Evolutionary conservation across 192 early-diverging fungal genomes (phyloP).

Genomic region (Kickxella alabastrina): DNA sequence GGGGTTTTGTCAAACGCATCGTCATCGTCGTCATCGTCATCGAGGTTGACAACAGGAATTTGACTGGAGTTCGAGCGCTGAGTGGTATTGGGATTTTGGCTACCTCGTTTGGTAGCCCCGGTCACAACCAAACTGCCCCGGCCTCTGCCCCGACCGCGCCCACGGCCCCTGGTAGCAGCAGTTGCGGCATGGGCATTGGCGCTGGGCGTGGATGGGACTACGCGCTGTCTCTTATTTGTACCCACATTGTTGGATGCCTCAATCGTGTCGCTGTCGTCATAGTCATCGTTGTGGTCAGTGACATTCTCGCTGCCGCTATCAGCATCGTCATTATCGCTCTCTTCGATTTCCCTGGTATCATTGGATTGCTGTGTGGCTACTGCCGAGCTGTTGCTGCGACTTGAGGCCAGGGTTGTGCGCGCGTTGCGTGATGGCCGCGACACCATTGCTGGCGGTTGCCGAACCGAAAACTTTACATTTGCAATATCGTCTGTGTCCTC

Average conservation of each 20-base stretch:
- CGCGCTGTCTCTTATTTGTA: slow-evolving; percentile 6
- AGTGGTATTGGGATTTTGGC: not conserved
- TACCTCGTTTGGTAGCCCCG: not conserved
- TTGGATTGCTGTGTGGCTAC: not conserved
- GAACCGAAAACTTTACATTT: not conserved
- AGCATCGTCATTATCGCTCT: slow-evolving; percentile 2
- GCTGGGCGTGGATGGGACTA: not conserved
- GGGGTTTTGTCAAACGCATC: slow-evolving; percentile 2
- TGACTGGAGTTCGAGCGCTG: slow-evolving; percentile 23
- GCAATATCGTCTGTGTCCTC: not conserved
- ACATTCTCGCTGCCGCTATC: not conserved
- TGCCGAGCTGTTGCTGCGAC: not conserved
- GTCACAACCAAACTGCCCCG: not conserved
- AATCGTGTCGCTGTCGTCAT: not conserved
- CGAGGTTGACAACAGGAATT: slow-evolving; percentile 13
- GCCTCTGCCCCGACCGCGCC: slow-evolving; percentile 20
- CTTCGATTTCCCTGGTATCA: not conserved
- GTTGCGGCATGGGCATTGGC: not conserved
- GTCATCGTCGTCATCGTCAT: slow-evolving; percentile 13
- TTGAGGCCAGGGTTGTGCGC: slow-evolving; percentile 16
- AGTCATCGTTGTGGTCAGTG: not conserved
- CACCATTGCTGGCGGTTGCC: not conserved
- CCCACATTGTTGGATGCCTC: not conserved
- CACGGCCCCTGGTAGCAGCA: not conserved
- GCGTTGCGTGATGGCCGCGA: slow-evolving; percentile 41